A percentile compares a stretch with the other conserved stretches of the same genome.
Evolutionary conservation across 345 rosid genomes (phyloP).

Genomic region (Mangifera indica): DNA sequence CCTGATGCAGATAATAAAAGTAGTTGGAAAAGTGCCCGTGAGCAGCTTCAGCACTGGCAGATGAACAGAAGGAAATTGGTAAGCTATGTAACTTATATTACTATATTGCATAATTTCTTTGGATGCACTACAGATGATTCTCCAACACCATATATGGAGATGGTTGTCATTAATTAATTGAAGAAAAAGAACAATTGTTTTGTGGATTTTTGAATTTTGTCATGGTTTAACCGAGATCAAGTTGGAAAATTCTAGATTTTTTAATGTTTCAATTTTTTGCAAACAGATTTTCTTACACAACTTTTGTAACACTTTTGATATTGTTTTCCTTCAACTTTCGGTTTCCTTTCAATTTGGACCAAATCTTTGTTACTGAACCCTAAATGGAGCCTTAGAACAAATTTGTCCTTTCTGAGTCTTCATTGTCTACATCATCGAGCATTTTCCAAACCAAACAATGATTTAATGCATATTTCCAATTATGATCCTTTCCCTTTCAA

Average conservation of each 20-base stretch:
- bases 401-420: background rate
- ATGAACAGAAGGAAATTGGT: slow-evolving; percentile 96
- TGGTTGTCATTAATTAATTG: background rate
- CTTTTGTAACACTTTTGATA: background rate
- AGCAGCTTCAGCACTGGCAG: slow-evolving; percentile 99
- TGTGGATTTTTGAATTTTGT: background rate
- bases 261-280: slow-evolving; percentile 2
- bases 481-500: background rate
- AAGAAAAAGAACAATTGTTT: background rate
- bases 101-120: background rate
- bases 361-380: background rate
- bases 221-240: background rate
- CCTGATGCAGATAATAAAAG: slow-evolving; percentile 72
- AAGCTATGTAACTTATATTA: slow-evolving; percentile 19
- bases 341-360: background rate
- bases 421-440: background rate
- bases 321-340: background rate
- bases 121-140: slow-evolving; percentile 4
- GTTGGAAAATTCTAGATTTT: background rate
- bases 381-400: background rate
- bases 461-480: background rate
- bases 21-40: slow-evolving; percentile 84
- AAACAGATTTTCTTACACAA: background rate
- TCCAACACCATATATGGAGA: background rate
- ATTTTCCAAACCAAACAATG: background rate